Percentiles rank a stretch among this genome's conserved stretches.
Evolutionary conservation across 2,329 filamentous ascomycete genomes (phyloP).

Genomic region (Pyricularia sp.): DNA sequence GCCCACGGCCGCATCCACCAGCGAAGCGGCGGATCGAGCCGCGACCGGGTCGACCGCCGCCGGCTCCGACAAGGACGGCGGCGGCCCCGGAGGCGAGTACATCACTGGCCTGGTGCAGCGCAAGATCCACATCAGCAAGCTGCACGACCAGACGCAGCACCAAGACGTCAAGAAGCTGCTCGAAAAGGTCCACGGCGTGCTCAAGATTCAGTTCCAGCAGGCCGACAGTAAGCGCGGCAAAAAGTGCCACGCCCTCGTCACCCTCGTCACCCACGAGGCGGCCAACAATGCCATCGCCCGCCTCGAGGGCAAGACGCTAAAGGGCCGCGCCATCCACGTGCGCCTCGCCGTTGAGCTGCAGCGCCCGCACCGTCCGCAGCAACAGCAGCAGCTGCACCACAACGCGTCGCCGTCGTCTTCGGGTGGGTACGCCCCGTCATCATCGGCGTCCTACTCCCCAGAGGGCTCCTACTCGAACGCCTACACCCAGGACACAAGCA

Average conservation of each 20-base stretch:
- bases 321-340: neutral
- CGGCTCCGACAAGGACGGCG: neutral
- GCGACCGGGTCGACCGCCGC: neutral
- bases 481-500: neutral
- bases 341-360: conserved; percentile 5
- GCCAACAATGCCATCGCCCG: neutral
- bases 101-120: neutral
- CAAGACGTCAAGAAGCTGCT: neutral
- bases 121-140: neutral
- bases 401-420: neutral
- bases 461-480: neutral
- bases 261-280: neutral
- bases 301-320: neutral
- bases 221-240: neutral
- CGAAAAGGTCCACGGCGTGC: neutral
- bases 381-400: too few relatives aligned
- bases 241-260: neutral
- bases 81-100: neutral
- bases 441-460: neutral
- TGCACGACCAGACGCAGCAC: neutral
- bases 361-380: conserved; percentile 6
- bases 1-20: neutral
- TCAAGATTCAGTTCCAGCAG: neutral
- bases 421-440: neutral
- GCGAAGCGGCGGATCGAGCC: neutral